Conservation (phyloP, 441 rosid species). For the Brassica hybrid region DNA sequence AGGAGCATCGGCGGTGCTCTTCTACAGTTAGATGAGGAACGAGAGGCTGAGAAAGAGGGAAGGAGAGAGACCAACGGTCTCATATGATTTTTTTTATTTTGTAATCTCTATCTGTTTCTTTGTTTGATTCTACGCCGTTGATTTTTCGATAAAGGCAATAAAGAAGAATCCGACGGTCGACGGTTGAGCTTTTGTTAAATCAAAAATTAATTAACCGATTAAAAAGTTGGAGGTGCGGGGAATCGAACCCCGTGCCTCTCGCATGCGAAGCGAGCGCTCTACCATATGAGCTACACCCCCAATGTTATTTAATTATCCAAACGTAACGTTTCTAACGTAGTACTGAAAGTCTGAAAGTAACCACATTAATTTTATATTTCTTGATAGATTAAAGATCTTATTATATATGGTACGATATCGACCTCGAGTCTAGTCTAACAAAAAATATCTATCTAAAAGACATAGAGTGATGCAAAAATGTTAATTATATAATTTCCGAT, state of each 20-base stretch:
- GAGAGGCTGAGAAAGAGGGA: constrained; percentile 41
- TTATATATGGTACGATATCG: background rate
- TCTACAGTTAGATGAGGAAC: constrained; percentile 40
- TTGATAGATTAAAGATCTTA: background rate
- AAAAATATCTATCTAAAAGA: background rate
- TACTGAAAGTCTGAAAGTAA: background rate
- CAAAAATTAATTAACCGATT: background rate
- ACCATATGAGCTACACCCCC: constrained; percentile 95
- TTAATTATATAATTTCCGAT: background rate
- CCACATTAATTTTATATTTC: background rate
- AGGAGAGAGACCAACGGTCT: constrained; percentile 19
- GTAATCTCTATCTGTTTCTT: background rate
- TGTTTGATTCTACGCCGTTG: constrained; percentile 9
- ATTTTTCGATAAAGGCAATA: background rate
- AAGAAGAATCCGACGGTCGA: constrained; percentile 24
- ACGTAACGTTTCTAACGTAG: background rate
- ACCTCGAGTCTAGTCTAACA: background rate
- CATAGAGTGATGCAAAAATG: constrained; percentile 25
- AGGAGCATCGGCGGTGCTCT: constrained; percentile 38
- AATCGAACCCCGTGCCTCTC: constrained; percentile 96
- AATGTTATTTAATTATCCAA: no score
- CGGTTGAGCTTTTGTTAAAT: background rate
- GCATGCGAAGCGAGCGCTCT: constrained; percentile 97
- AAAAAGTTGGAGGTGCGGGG: constrained; percentile 62
- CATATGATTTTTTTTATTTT: background rate